Conservation (phyloP, 2,329 filamentous ascomycete species). For the Trichophyton equinum region DNA sequence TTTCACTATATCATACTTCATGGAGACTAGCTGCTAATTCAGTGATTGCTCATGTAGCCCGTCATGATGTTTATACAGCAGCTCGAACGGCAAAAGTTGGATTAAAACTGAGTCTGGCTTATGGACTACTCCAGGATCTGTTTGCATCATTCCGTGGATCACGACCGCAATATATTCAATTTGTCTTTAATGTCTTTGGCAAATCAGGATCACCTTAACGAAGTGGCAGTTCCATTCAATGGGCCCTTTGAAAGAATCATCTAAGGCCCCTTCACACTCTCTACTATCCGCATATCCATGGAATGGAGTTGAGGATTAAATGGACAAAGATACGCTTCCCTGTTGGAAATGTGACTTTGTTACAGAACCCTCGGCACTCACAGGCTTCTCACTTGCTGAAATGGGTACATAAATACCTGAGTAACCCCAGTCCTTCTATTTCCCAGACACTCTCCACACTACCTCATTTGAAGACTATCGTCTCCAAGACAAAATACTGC, state of each 20-base stretch:
- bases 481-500: not conserved
- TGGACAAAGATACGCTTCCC: not conserved
- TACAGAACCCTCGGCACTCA: not conserved
- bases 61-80: slow-evolving; percentile 63
- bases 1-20: too few relatives aligned
- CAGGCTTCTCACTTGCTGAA: not conserved
- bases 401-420: not conserved
- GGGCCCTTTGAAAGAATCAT: not conserved
- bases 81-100: slow-evolving; percentile 70
- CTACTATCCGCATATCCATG: not conserved
- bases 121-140: slow-evolving; percentile 68
- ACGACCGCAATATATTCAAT: slow-evolving; percentile 54
- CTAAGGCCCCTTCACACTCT: not conserved
- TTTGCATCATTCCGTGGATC: slow-evolving; percentile 58
- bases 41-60: slow-evolving; percentile 41
- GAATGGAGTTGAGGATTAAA: not conserved
- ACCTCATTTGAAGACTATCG: not conserved
- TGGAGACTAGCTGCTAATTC: slow-evolving; percentile 6
- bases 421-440: not conserved
- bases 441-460: not conserved
- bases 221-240: not conserved
- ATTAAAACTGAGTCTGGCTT: slow-evolving; percentile 63
- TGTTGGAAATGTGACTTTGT: not conserved
- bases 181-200: slow-evolving; percentile 3
- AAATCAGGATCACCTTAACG: not conserved